Conservation (phyloP, 176 grass and related monocot genomes). For the Aechmea fasciata region DNA sequence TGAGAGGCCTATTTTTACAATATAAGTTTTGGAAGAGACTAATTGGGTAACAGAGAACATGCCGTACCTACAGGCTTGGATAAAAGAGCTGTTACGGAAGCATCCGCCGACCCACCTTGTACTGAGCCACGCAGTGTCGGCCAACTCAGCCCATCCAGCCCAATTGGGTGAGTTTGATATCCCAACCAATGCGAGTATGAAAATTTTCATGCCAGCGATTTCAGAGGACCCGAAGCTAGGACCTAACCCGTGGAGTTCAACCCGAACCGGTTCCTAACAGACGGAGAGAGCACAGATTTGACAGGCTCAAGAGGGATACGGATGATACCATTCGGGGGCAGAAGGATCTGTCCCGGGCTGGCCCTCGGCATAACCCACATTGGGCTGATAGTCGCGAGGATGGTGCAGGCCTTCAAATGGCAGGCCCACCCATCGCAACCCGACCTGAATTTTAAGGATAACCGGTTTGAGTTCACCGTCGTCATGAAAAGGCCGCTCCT, state of each 20-base stretch:
- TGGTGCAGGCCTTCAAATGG: slow-evolving; percentile 96
- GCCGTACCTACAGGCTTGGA: slow-evolving; percentile 56
- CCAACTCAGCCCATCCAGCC: slow-evolving; percentile 35
- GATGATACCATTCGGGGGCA: slow-evolving; percentile 85
- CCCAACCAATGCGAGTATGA: slow-evolving; percentile 63
- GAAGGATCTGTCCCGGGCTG: slow-evolving; percentile 77
- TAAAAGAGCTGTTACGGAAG: slow-evolving; percentile 52
- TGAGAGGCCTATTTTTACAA: no score
- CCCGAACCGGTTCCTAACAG: slow-evolving; percentile 15
- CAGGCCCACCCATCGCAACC: slow-evolving; percentile 56
- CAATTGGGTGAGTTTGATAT: slow-evolving; percentile 68
- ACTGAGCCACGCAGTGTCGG: slow-evolving; percentile 45
- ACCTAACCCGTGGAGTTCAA: slow-evolving; percentile 54
- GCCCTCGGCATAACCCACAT: slow-evolving; percentile 79
- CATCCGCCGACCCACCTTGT: slow-evolving; percentile 71
- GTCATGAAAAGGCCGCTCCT: slow-evolving; percentile 69
- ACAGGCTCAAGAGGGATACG: slow-evolving; percentile 71
- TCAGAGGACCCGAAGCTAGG: slow-evolving; percentile 52
- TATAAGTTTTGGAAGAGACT: no score
- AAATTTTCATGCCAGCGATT: slow-evolving; percentile 75
- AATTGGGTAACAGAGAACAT: slow-evolving; percentile 28
- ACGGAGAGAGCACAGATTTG: slow-evolving; percentile 38
- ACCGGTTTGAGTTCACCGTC: slow-evolving; percentile 77
- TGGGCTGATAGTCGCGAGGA: slow-evolving; percentile 63
- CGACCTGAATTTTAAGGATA: slow-evolving; percentile 64